Conservation (phyloP, 805 yeast species). For the Dipodascus albidus region DNA sequence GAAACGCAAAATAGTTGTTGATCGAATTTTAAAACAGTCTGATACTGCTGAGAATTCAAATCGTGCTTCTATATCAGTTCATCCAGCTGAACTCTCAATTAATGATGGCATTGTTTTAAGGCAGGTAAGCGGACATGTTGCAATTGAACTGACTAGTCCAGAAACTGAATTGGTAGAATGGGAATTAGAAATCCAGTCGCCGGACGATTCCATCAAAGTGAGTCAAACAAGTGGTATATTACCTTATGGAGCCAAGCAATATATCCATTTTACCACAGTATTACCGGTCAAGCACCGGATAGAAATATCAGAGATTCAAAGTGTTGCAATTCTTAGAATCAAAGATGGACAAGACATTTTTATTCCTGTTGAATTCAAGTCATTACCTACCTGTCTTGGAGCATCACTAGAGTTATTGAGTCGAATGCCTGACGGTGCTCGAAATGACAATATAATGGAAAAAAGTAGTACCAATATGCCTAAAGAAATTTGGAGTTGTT, state of each 20-base stretch:
- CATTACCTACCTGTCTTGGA: conserved; percentile 25
- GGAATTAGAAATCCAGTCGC: conserved; percentile 18
- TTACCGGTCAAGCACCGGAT: conserved; percentile 4
- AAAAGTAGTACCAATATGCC: conserved; percentile 21
- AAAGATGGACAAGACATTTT: conserved; percentile 24
- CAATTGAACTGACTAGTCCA: conserved; percentile 24
- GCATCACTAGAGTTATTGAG: conserved; percentile 17
- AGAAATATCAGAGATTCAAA: conserved; percentile 11
- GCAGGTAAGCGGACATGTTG: conserved; percentile 16
- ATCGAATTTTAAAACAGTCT: conserved; percentile 29
- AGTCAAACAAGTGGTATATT: conserved; percentile 24
- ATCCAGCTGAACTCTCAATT: conserved; percentile 24
- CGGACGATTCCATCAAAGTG: conserved; percentile 6
- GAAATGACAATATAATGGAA: conserved; percentile 12
- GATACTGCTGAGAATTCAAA: conserved; percentile 35
- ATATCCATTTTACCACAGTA: conserved; percentile 11
- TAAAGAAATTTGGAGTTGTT: conserved; percentile 23
- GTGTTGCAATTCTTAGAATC: conserved; percentile 21
- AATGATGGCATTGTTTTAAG: conserved; percentile 21
- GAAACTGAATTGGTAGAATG: conserved; percentile 27
- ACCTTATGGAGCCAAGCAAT: conserved; percentile 19
- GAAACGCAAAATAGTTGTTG: conserved; percentile 26
- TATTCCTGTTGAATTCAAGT: conserved; percentile 17
- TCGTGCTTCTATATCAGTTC: conserved; percentile 31
- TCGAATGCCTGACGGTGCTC: conserved; percentile 16